Evolutionary conservation across 2,329 filamentous ascomycete species (phyloP).

Genomic region (Biscogniauxia mediterranea): DNA sequence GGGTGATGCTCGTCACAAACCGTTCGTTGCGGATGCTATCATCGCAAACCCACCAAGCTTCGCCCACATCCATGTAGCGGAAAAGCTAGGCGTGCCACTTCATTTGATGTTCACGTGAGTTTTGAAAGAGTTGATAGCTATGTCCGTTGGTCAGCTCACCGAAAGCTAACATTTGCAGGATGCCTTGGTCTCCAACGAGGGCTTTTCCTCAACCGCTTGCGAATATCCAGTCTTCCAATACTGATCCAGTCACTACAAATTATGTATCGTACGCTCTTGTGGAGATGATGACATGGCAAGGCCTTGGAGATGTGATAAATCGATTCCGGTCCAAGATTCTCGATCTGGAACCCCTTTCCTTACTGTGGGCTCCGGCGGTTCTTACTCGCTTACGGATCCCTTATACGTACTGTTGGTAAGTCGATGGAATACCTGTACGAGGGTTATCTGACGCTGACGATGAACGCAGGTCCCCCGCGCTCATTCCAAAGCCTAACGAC

Average conservation of each 20-base stretch:
- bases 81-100: constrained; percentile 62
- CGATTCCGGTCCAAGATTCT: constrained; percentile 69
- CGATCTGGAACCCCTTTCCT: constrained; percentile 72
- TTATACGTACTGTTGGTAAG: constrained; percentile 84
- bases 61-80: constrained; percentile 63
- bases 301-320: constrained; percentile 87
- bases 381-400: constrained; percentile 74
- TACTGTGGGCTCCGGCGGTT: constrained; percentile 81
- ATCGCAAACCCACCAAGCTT: constrained; percentile 64
- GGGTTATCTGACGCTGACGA: background rate
- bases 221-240: constrained; percentile 68
- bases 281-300: constrained; percentile 93
- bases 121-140: constrained; percentile 1
- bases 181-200: constrained; percentile 87
- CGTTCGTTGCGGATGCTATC: constrained; percentile 35
- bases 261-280: constrained; percentile 82
- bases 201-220: constrained; percentile 84
- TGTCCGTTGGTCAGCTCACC: background rate
- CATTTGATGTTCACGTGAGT: constrained; percentile 72
- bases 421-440: constrained; percentile 4
- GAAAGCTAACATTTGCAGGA: constrained; percentile 36
- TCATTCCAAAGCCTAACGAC: constrained; percentile 53
- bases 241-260: constrained; percentile 66
- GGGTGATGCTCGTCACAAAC: constrained; percentile 21
- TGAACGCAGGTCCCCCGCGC: constrained; percentile 33